Evolutionary conservation across 179 eudicot species (phyloP).

Genomic region (Gypsophila paniculata): DNA sequence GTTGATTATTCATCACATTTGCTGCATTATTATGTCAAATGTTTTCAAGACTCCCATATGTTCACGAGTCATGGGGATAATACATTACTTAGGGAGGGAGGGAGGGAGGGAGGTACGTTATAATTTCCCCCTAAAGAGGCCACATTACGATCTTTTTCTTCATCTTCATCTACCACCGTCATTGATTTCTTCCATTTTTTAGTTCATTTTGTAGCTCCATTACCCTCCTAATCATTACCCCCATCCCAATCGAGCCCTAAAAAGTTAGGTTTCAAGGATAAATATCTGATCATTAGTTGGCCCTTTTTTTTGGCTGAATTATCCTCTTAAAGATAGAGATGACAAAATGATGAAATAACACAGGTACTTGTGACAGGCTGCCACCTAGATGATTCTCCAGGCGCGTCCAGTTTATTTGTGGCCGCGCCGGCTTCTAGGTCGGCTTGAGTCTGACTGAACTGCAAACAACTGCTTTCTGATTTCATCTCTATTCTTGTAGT

Average conservation of each 20-base stretch:
- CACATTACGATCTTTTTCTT: too few species aligned
- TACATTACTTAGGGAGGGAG: too few species aligned
- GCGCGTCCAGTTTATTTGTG: conserved; percentile 35
- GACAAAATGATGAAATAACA: conserved; percentile 34
- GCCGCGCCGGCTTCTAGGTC: conserved; percentile 36
- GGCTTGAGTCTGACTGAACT: conserved; percentile 36
- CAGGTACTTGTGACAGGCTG: conserved; percentile 44
- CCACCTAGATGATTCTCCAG: conserved; percentile 36
- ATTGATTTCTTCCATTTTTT: too few species aligned
- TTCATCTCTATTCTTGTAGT: conserved; percentile 22
- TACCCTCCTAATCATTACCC: too few species aligned
- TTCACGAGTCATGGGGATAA: too few species aligned
- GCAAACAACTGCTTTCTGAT: conserved; percentile 30
- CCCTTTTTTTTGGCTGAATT: not conserved
- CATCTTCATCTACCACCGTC: too few species aligned
- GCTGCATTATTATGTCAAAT: not conserved
- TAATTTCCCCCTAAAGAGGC: too few species aligned
- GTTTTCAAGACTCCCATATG: not conserved
- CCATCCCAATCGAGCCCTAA: too few species aligned
- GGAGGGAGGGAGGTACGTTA: too few species aligned
- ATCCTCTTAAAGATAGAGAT: conserved; percentile 23
- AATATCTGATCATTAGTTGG: not conserved
- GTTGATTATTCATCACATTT: not conserved
- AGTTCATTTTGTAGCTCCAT: too few species aligned
- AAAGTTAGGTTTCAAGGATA: not conserved